Base-by-base conservation (phyloP, 2,329 filamentous ascomycete genomes). In the Dothideomycetes sp. region DNA sequence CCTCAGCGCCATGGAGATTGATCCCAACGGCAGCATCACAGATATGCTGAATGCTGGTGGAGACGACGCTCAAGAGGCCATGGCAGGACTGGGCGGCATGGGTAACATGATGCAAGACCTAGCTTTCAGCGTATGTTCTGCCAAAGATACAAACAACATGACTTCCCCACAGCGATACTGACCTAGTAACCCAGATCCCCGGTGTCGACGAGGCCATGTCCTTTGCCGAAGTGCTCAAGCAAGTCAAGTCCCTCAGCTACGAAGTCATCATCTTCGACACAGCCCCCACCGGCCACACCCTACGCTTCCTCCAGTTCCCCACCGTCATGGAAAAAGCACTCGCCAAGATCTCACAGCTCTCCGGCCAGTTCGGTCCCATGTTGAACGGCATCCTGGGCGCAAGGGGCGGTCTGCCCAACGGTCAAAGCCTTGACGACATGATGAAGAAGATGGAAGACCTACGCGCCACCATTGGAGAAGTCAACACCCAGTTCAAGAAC, bases 191-290 rank as follows among this genome's bases (percentile, higher is more conserved):
- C 15, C 38, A 94, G 85, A 98, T 98, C 48, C 91, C 91, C 13
- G 91, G 91, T 66, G 94, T 98, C 48, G 91, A 98, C 61, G 91
- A 98, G 66, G 91, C 91, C 63, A 98, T 98, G 91, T 95, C 88
- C 43, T 98, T 98, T 60, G 91, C 91, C 61, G 91, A 98, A 69
- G 91, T 98, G 49, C 76, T 98, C 57, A 98, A 98, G 67, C 91
- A 98, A 67, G 91, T 98, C 69, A 96, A 96, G 69, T 94, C 86
- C 28, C 83, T 96, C 60, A 94, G 87, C 35, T 98, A 98, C 75
- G 91, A 96, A 64, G 86, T 89, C 57, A 96, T 98, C 68, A 85
- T 98, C 64, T 98, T 98, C 75, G 91, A 98, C 64, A 98, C 91
- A 23, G 91, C 91, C 3, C 91, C 91, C 12, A 98, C 91, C 12